Evolutionary conservation across 2,329 filamentous ascomycete species (phyloP).

Genomic region (Pezicula rhizophila): DNA sequence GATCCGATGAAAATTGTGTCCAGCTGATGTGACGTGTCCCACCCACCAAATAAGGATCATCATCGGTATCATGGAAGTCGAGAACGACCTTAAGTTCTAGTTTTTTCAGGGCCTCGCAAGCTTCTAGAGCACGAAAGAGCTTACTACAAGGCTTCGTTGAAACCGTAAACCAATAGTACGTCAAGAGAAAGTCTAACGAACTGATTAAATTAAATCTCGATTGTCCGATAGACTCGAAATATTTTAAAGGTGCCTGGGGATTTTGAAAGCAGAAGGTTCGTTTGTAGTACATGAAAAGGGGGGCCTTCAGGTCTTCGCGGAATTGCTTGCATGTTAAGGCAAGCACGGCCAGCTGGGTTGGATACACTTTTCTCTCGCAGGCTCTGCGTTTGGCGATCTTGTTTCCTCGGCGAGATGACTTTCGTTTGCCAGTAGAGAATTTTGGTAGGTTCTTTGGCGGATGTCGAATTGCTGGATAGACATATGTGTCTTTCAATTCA

Average conservation of each 20-base stretch:
- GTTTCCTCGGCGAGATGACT: not conserved
- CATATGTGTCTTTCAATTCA: not conserved
- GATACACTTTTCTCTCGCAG: not conserved
- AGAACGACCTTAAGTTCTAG: too few relatives aligned
- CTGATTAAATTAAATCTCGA: not conserved
- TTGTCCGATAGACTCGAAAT: not conserved
- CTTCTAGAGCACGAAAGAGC: not conserved
- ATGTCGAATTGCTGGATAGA: not conserved
- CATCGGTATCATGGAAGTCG: too few relatives aligned
- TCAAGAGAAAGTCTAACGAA: not conserved
- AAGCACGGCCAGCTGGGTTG: not conserved
- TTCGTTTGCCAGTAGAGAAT: not conserved
- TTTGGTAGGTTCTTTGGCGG: too few relatives aligned
- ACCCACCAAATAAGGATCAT: too few relatives aligned
- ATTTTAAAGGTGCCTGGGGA: not conserved
- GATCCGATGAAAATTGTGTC: too few relatives aligned
- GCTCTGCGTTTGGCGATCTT: not conserved
- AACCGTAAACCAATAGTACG: not conserved
- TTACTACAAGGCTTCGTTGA: not conserved
- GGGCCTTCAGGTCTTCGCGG: not conserved
- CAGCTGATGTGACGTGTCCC: too few relatives aligned
- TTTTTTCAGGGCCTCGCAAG: too few relatives aligned
- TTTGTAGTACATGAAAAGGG: not conserved
- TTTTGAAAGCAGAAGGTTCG: not conserved
- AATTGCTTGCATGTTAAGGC: not conserved